Base-by-base conservation (phyloP, 495 filamentous ascomycete species). In the Lasiosphaeria ovina region DNA sequence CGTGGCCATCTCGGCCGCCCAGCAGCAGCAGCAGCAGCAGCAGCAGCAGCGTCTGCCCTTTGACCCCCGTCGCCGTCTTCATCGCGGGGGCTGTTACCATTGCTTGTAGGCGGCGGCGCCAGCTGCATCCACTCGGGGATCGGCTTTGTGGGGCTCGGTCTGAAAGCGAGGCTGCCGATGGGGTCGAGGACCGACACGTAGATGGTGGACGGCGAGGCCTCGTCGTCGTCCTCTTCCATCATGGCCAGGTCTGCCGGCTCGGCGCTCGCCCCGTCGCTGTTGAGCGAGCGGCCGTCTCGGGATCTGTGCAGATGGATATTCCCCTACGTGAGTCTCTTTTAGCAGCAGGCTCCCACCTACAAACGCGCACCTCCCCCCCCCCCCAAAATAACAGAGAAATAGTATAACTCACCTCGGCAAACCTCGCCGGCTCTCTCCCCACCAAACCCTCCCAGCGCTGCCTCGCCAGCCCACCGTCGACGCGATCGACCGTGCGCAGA, bases 61-160 rank as follows among this genome's bases (percentile, higher is more conserved):
- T 24, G 24, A 24, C 24, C 24, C 24, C 24, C 2, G 24, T 24
- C 24, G 24, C 2, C 24, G 24, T 24, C 24, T 24, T 24, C 24
- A 24, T 24, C 24, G 24, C 24, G 24, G 24, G 24, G 24, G 24
- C 24, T 24, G 24, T 24, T 24, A 2, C 24, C 24, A 24, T 24
- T 24, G 24, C 24, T 24, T 24, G 24, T 24, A 0, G 24, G 24
- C 24, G 24, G 24, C 24, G 24, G 24, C 24, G 24, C 24, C 24
- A 24, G 24, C 36, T 62, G 68, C 75, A 81, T 79, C 75, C 75
- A 80, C 31, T 59, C 61, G 6, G 78, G 77, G n/a, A 80, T 71
- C 7, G 76, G 72, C 57, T 80, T 81, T 11, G 75, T 76, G 49
- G 71, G 70, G 14, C 74, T 72, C 1, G 77, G 76, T 55, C 60